Base-by-base conservation (phyloP, 768 basidiomycete species). In the Amanita inopinata region DNA sequence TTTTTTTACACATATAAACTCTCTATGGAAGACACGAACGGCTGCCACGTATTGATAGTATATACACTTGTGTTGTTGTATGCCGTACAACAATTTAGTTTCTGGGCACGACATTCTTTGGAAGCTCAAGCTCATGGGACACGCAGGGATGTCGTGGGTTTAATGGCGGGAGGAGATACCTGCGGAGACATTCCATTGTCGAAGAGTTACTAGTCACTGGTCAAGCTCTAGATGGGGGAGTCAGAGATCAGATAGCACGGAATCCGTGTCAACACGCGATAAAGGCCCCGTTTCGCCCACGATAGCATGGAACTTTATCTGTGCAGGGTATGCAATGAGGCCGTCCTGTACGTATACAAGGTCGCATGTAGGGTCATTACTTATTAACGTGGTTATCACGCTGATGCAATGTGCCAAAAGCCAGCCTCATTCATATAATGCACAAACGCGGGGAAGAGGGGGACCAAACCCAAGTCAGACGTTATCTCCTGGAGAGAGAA, bases 361-460 rank as follows among this genome's bases (percentile, higher is more conserved):
- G 22, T 32, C 33, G 17, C 31, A 12, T 33, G 30, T 11, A 14
- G 31, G 30, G 17, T n/a, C 33, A 20, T 38, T 14, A 46, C 37
- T 24, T 19, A 39, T 40, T 54, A 48, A 58, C 61, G 50, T 62
- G 65, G 46, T 44, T 50, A 61, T 61, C 64, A 61, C 57, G 63
- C 59, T 53, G 51, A 49, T 49, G 46, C 60, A 61, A 56, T 51
- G 60, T 47, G 55, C 43, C 28, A 14, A 24, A 18, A 4, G 6
- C 15, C n/a, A 37, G 34, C 14, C 33, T 33, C 33, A 42, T 42
- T 31, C 33, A 44, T 37, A 28, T 28, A 28, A 28, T 28, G 27
- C 7, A 28, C 27, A n/a, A n/a, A n/a, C n/a, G 27, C n/a, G 27
- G 27, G 27, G 20, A 25, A 15, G 22, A 4, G 15, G 19, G 23